Evolutionary conservation across 768 basidiomycete genomes (phyloP), one percentile per base, ranked within the genome.

Genomic region (Russula olivacea): DNA sequence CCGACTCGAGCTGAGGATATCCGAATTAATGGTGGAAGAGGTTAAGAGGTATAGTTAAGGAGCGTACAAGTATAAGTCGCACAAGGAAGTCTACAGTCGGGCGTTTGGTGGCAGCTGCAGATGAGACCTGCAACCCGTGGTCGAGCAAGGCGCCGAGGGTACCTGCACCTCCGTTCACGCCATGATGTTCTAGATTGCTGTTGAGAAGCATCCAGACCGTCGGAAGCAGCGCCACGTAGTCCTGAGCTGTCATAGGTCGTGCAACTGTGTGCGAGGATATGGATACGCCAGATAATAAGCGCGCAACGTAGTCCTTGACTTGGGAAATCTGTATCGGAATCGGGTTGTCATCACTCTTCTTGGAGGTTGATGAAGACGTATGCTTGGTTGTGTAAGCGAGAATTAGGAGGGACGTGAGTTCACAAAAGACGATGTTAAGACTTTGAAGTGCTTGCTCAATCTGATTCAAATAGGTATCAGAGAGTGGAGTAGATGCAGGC

Each of bases 151-250:
- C 87, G 28, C 72, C 71, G 23, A 86, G 74, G 54, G 88, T 77
- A 61, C 62, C 64, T 65, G 59, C 34, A 64, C 70, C 61, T 62
- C 70, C 49, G 64, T 70, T 63, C 45, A 59, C 38, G 3, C 65
- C 61, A 2, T 15, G 19, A 60, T 68, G 61, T 7, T 56, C 58
- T 3, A 56, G 58, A 10, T 66, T 72, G n/a, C 68, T 70, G 75
- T 81, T 86, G 62, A 92, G 71, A 64, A 91, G 74, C 40, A 84
- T 83, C 90, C 88, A 93, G 55, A 90, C 79, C 1, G 89, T 88
- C 17, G 92, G 92, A 34, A 91, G 76, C 54, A 94, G 78, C 4
- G 84, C 78, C 5, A 72, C 70, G 73, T 93, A 93, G n/a, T 81
- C 79, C 43, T 75, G 68, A 5, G 83, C 75, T 32, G 80, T 79